A percentile compares a stretch with the other conserved stretches of the same genome.
phyloP scores from a whole-genome alignment of 345 rosid species.

The Reutealis trisperma region DNA sequence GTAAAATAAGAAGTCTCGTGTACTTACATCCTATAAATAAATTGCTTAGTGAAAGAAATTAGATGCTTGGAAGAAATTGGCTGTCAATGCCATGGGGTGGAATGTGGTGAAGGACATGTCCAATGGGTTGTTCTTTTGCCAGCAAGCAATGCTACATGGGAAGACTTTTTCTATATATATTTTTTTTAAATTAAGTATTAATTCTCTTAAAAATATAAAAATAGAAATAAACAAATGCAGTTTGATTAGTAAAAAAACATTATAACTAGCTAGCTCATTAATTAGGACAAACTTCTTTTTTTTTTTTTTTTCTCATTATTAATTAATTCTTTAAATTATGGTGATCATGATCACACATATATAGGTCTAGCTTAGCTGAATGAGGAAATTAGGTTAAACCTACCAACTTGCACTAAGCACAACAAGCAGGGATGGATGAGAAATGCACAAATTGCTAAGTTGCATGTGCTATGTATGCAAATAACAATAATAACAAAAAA shows the following conservation, averaged over 20 bases:
- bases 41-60: not conserved
- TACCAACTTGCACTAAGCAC: constrained; percentile 15
- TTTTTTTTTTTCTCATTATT: not conserved
- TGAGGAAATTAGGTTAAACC: not conserved
- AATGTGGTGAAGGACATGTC: constrained; percentile 16
- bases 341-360: constrained; percentile 9
- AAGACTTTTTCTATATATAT: not conserved
- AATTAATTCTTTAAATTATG: not conserved
- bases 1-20: no score
- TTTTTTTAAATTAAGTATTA: not conserved
- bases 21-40: no score
- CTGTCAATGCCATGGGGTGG: constrained; percentile 10
- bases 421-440: not conserved
- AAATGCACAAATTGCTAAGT: constrained; percentile 18
- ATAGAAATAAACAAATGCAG: constrained; percentile 1
- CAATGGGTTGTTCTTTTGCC: constrained; percentile 12
- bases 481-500: not conserved
- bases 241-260: constrained; percentile 1
- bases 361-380: not conserved
- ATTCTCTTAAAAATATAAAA: not conserved
- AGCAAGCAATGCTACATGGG: constrained; percentile 14
- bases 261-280: not conserved
- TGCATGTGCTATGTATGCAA: constrained; percentile 30
- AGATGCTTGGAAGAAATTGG: constrained; percentile 8
- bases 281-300: not conserved